phyloP scores from a whole-genome alignment of 176 grass and related monocot genomes.

The Musa troglodytarum region DNA sequence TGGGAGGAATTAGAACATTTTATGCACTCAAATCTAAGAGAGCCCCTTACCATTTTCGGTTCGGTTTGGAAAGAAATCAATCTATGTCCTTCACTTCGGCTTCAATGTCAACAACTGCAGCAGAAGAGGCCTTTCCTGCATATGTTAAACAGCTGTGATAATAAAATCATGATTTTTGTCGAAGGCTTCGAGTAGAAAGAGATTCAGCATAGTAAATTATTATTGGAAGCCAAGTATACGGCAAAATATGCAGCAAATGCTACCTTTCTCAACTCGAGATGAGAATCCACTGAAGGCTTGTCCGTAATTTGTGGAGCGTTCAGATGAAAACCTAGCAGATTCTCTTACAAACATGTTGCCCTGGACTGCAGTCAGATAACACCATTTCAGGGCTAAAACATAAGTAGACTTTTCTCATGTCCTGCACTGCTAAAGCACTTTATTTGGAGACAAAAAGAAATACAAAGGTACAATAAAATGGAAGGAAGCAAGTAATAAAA shows the following conservation, averaged over 20 bases:
- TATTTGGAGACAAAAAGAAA: background rate
- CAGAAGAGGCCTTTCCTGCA: slow-evolving; percentile 33
- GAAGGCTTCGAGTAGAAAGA: background rate
- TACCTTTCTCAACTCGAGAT: slow-evolving; percentile 34
- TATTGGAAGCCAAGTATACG: too few relatives aligned
- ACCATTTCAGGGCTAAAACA: slow-evolving; percentile 7
- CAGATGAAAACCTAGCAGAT: slow-evolving; percentile 50
- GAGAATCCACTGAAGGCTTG: slow-evolving; percentile 35
- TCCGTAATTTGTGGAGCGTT: slow-evolving; percentile 23
- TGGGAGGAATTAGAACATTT: background rate
- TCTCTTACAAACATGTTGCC: slow-evolving; percentile 53
- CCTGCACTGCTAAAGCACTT: background rate
- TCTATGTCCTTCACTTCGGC: slow-evolving; percentile 67
- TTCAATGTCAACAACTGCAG: slow-evolving; percentile 52
- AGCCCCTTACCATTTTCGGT: background rate
- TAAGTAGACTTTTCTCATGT: background rate
- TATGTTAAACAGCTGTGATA: background rate
- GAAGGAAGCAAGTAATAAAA: background rate
- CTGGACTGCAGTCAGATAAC: slow-evolving; percentile 32
- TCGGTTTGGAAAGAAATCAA: slow-evolving; percentile 17
- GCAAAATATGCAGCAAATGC: background rate
- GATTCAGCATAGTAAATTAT: background rate
- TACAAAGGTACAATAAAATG: background rate
- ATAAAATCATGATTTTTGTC: background rate
- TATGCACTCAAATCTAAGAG: background rate